phyloP scores from a whole-genome alignment of 2,329 filamentous ascomycete species.

The Monosporascus ibericus region DNA sequence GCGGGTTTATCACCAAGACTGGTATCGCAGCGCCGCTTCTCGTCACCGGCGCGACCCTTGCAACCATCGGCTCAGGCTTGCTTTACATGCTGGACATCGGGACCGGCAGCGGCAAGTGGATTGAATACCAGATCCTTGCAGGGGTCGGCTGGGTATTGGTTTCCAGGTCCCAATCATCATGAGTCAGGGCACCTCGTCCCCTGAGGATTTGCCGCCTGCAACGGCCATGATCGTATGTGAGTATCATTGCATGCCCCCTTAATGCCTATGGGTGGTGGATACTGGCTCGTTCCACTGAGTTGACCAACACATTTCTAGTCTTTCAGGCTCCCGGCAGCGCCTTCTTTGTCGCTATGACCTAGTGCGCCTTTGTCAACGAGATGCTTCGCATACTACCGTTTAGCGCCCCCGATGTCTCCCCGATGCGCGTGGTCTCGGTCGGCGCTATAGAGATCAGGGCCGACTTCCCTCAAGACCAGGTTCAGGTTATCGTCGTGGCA shows the following conservation, averaged over 20 bases:
- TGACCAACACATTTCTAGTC: neutral
- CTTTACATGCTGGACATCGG: slow-evolving; percentile 23
- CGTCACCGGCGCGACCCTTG: slow-evolving; percentile 29
- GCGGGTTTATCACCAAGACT: slow-evolving; percentile 18
- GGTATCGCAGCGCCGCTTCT: slow-evolving; percentile 26
- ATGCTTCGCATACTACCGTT: neutral
- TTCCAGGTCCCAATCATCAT: slow-evolving; percentile 33
- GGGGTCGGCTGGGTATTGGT: slow-evolving; percentile 28
- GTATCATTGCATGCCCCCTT: too few relatives aligned
- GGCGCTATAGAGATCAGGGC: neutral
- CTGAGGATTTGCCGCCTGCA: slow-evolving; percentile 28
- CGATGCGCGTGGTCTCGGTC: neutral
- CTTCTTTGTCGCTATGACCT: neutral
- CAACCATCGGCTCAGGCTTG: slow-evolving; percentile 24
- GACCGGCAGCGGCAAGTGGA: slow-evolving; percentile 28
- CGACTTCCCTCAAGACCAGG: neutral
- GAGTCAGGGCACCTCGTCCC: slow-evolving; percentile 22
- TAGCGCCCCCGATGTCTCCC: neutral
- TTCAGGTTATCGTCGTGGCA: neutral
- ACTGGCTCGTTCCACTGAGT: too few relatives aligned
- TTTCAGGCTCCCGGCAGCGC: neutral
- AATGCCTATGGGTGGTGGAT: too few relatives aligned
- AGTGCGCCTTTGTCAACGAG: neutral
- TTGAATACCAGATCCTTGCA: slow-evolving; percentile 36
- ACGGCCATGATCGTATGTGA: neutral